Evolutionary conservation across 495 filamentous ascomycete species (phyloP).

Genomic region (Penicillium daleae): DNA sequence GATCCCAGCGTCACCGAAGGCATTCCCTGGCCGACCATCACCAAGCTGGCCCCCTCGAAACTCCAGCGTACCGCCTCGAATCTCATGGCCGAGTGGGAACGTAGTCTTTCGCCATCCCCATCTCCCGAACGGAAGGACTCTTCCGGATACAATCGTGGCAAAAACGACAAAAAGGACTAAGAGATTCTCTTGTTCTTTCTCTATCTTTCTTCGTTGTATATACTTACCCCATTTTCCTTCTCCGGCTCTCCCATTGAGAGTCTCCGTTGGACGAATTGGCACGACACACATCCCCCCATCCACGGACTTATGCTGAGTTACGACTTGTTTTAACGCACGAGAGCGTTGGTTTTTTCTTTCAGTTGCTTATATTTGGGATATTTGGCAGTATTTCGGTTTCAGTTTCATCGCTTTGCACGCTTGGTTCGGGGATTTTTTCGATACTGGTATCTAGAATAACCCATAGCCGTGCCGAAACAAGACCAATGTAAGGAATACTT

Average conservation of each 20-base stretch:
- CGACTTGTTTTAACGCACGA: conserved; percentile 40
- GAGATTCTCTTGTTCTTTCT: conserved; percentile 10
- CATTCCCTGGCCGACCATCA: conserved; percentile 68
- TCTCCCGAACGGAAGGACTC: conserved; percentile 30
- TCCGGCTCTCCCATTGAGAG: conserved; percentile 22
- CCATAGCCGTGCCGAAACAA: not conserved
- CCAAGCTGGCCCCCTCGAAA: conserved; percentile 66
- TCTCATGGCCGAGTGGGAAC: conserved; percentile 81
- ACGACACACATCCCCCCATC: conserved; percentile 29
- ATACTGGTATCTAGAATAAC: conserved; percentile 1
- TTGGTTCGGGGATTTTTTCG: conserved; percentile 5
- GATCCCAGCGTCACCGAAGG: conserved; percentile 54
- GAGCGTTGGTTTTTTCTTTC: conserved; percentile 38
- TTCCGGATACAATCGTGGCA: conserved; percentile 22
- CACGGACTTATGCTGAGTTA: conserved; percentile 45
- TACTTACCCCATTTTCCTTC: conserved; percentile 32
- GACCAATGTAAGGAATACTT: not conserved
- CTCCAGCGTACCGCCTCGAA: conserved; percentile 70
- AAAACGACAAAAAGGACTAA: conserved; percentile 46
- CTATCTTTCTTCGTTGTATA: conserved; percentile 22
- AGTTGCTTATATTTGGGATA: conserved; percentile 14
- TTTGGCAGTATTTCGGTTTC: conserved; percentile 7
- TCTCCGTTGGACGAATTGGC: conserved; percentile 33
- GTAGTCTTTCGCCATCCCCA: conserved; percentile 44
- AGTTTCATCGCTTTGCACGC: conserved; percentile 11